These are phyloP conservation scores for Penicillium sp. DNA, from an alignment of 2,329 filamentous ascomycete genomes.

Conservation along the genomic window DNA sequence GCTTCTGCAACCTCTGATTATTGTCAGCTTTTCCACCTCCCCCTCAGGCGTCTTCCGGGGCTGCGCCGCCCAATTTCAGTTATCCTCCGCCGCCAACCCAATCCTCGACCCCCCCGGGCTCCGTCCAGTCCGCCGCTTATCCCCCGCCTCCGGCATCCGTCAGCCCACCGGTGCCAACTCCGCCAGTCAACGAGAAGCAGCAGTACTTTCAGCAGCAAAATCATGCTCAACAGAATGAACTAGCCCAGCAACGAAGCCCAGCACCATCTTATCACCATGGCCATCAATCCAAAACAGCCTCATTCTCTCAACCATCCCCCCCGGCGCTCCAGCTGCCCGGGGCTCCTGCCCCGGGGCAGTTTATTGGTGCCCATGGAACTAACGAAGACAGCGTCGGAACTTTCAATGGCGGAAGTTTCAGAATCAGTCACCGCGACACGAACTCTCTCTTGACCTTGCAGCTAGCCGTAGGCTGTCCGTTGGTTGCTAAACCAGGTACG, in stretches of 20 bases:
- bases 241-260: constrained; percentile 4
- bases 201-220: not conserved
- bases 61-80: constrained; percentile 6
- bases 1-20: not conserved
- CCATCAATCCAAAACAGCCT: not conserved
- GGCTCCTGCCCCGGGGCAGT: constrained; percentile 49
- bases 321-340: constrained; percentile 15
- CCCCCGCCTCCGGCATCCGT: constrained; percentile 3
- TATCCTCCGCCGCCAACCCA: constrained; percentile 25
- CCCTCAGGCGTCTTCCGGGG: not conserved
- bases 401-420: constrained; percentile 92
- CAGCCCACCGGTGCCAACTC: constrained; percentile 3
- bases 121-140: constrained; percentile 7
- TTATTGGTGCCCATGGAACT: constrained; percentile 49
- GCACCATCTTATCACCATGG: no score
- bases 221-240: constrained; percentile 3
- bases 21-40: constrained; percentile 7
- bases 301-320: not conserved
- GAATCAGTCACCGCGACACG: constrained; percentile 84
- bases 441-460: constrained; percentile 88
- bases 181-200: constrained; percentile 1
- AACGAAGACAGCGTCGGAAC: constrained; percentile 80
- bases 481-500: constrained; percentile 69
- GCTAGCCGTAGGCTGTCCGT: constrained; percentile 78
- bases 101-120: constrained; percentile 7